Evolutionary conservation across 192 early-diverging fungal species (phyloP), one percentile per base, ranked within the genome.

Genomic region (Backusella liffmaniae): DNA sequence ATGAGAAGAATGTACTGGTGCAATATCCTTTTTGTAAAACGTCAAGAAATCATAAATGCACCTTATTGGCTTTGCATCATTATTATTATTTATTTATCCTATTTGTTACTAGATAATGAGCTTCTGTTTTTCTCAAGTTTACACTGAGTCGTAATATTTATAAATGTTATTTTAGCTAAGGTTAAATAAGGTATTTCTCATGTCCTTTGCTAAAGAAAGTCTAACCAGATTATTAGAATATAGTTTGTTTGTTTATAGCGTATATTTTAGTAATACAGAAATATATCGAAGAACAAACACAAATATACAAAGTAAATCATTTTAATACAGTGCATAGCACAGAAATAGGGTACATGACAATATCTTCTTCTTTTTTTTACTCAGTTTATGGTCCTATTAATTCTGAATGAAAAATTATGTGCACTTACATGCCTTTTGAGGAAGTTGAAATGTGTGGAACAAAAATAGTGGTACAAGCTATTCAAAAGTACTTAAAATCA

Each of bases 11-110:
- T 62, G 56, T 62, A 62, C 9, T 26, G 56, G 2, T 29, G 56
- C 2, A 29, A 29, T 62, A 30, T 23, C 56, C 3, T 29, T 62
- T 62, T 62, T 62, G 56, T 62, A 62, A 62, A 62, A 62, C 56
- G 56, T 62, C 56, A 62, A 59, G 56, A 13, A 59, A 59, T 59
- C 23, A 59, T 59, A 59, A 59, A 62, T 62, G 21, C 56, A 62
- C 8, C 29, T 62, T 62, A 62, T 29, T 62, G 56, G 56, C 56
- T 10, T 30, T 62, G 56, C 56, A 29, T 26, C 56, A 62, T 39
- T 3, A 39, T 29, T 12, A 26, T 62, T 59, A 23, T 59, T 23
- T 59, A 56, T 4, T 26, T 62, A 23, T 26, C 53, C 23, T 59
- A 21, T 59, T 59, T 59, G 53, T 59, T 59, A 59, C 23, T 59